Conservation (phyloP, 2,329 filamentous ascomycete genomes). For the Claviceps citrina region DNA sequence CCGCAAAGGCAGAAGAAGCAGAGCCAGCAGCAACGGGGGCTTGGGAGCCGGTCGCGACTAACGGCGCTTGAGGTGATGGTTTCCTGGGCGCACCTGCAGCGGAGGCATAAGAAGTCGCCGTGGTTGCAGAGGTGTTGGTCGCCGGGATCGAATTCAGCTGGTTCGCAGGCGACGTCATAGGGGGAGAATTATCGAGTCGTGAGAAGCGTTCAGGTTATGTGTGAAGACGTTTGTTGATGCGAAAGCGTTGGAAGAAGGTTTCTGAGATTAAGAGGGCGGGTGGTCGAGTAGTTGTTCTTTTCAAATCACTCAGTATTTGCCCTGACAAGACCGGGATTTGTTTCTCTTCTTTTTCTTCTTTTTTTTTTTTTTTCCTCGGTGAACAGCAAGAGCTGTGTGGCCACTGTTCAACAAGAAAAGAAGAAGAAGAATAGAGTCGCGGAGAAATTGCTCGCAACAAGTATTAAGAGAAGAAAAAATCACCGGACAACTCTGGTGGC, state of each 20-base stretch:
- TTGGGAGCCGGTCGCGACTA: conserved; percentile 42
- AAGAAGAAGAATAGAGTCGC: too few species aligned
- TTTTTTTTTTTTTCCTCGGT: too few species aligned
- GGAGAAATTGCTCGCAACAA: conserved; percentile 4
- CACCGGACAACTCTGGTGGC: conserved; percentile 9
- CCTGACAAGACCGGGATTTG: conserved; percentile 3
- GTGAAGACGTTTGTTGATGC: neutral
- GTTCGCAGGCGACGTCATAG: conserved; percentile 47
- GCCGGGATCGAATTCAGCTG: conserved; percentile 40
- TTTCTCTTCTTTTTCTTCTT: too few species aligned
- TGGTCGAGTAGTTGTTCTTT: conserved; percentile 1
- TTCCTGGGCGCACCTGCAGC: conserved; percentile 50
- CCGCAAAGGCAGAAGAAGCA: conserved; percentile 29
- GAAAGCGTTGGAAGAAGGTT: neutral
- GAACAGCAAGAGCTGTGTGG: neutral
- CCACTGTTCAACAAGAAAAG: neutral
- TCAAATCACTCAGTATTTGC: too few species aligned
- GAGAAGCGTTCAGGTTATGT: neutral
- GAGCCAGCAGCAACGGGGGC: conserved; percentile 40
- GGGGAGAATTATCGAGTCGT: conserved; percentile 10
- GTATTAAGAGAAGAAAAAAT: conserved; percentile 1
- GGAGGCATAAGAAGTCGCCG: conserved; percentile 50
- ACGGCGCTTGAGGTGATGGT: conserved; percentile 41
- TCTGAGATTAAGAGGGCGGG: conserved; percentile 6
- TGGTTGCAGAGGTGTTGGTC: conserved; percentile 40